Conservation (phyloP, 805 yeast species). For the Blastobotrys robertii region DNA sequence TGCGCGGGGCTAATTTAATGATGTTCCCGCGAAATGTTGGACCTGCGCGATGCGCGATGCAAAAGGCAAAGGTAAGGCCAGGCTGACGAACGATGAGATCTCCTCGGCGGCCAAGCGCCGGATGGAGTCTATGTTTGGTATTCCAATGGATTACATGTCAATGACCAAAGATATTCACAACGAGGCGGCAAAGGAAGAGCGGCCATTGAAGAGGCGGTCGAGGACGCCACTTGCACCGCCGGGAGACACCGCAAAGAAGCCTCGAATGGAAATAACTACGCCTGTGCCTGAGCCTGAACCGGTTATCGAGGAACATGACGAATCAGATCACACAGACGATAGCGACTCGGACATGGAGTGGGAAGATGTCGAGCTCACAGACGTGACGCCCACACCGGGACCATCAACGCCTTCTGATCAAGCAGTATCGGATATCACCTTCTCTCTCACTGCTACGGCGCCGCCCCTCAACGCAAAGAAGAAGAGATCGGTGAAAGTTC, state of each 20-base stretch:
- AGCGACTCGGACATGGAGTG: constrained; percentile 25
- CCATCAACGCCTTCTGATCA: too few relatives aligned
- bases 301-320: constrained; percentile 15
- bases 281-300: constrained; percentile 11
- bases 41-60: too few relatives aligned
- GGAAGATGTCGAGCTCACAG: constrained; percentile 29
- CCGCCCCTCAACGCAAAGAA: constrained; percentile 1
- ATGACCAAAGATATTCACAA: constrained; percentile 11
- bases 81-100: too few relatives aligned
- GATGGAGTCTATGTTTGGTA: not conserved
- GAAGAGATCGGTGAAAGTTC: not conserved
- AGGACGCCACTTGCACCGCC: not conserved
- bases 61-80: too few relatives aligned
- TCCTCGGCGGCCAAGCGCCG: too few relatives aligned
- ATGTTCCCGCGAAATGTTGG: too few relatives aligned
- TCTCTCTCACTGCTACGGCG: too few relatives aligned
- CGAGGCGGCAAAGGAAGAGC: constrained; percentile 7
- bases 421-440: too few relatives aligned
- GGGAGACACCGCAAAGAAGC: constrained; percentile 1
- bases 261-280: not conserved
- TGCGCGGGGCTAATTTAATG: too few relatives aligned
- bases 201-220: constrained; percentile 8
- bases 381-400: not conserved
- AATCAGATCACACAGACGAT: constrained; percentile 24
- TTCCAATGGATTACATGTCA: constrained; percentile 9